Percentiles rank a stretch among this genome's conserved stretches.
These are phyloP conservation scores for Canavalia ensiformis DNA, from an alignment of 306 rosid species.

Conservation along the genomic window DNA sequence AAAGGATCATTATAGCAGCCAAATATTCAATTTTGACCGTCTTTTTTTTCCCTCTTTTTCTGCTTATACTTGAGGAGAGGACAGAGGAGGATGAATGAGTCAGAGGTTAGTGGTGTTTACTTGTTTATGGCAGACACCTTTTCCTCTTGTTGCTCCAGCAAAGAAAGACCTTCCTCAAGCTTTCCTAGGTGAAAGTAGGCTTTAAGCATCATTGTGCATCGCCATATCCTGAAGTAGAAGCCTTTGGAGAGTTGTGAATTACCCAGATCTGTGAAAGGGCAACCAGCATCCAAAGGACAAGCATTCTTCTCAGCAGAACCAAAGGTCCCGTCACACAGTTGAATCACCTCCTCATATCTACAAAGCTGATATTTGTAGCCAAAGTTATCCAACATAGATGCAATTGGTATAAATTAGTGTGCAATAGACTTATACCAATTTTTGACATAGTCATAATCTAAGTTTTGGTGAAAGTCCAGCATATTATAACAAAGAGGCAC, in stretches of 20 bases:
- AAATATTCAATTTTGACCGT: conserved; percentile 32
- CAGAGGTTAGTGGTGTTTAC: conserved; percentile 55
- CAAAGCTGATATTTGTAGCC: conserved; percentile 67
- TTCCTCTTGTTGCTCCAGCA: conserved; percentile 74
- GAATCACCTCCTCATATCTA: conserved; percentile 87
- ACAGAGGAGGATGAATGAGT: conserved; percentile 18
- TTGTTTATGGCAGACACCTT: conserved; percentile 58
- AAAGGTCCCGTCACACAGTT: conserved; percentile 77
- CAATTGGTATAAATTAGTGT: conserved; percentile 33
- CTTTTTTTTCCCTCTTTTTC: background rate
- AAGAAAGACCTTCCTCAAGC: conserved; percentile 89
- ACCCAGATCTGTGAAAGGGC: conserved; percentile 55
- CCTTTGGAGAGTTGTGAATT: conserved; percentile 58
- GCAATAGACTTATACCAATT: conserved; percentile 36
- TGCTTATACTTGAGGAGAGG: conserved; percentile 18
- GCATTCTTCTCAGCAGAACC: conserved; percentile 87
- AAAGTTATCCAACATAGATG: conserved; percentile 50
- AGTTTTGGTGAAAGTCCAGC: conserved; percentile 41
- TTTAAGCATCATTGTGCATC: conserved; percentile 76
- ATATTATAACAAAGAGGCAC: conserved; percentile 51
- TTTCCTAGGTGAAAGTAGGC: conserved; percentile 81
- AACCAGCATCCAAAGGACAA: conserved; percentile 49
- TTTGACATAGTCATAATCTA: conserved; percentile 27
- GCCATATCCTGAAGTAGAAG: conserved; percentile 81
- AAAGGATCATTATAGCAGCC: conserved; percentile 11